Percentiles rank a stretch among this genome's conserved stretches.
These are phyloP conservation scores for Cymbidium sinense DNA, from an alignment of 106 monocot species.

Conservation along the genomic window DNA sequence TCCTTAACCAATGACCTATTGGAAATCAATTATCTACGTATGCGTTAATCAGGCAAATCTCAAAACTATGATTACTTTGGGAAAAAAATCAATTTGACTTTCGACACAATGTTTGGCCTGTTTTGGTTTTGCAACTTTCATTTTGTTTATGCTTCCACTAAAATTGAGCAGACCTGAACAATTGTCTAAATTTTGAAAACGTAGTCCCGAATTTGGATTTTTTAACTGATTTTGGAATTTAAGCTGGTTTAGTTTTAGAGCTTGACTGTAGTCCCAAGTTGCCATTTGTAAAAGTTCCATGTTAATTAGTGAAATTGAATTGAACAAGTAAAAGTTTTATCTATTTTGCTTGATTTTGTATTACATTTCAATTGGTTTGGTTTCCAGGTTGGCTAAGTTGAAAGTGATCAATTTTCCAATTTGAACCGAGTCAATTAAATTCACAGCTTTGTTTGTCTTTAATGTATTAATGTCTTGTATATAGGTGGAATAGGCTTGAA, in stretches of 20 bases:
- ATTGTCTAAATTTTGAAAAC: not conserved
- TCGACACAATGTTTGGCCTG: not conserved
- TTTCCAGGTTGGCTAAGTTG: not conserved
- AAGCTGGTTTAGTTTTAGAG: not conserved
- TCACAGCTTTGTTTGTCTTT: not conserved
- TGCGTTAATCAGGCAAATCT: not conserved
- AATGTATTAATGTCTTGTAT: constrained; percentile 14
- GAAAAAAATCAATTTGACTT: not conserved
- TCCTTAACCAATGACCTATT: not conserved
- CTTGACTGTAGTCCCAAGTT: not conserved
- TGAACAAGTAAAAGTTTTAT: not conserved
- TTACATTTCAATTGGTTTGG: not conserved
- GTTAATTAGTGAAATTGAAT: not conserved
- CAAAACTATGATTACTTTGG: no score
- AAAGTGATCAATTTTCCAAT: no score
- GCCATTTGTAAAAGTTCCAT: not conserved
- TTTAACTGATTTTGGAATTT: not conserved
- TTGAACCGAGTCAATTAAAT: not conserved
- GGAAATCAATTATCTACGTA: not conserved
- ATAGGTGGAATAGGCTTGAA: constrained; percentile 98
- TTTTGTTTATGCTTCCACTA: not conserved
- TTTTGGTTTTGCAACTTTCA: not conserved
- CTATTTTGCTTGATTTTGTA: not conserved
- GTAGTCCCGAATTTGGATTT: not conserved
- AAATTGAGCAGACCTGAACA: not conserved